Base-by-base conservation (phyloP, 83 land plant species). In the Diphasiastrum complanatum region DNA sequence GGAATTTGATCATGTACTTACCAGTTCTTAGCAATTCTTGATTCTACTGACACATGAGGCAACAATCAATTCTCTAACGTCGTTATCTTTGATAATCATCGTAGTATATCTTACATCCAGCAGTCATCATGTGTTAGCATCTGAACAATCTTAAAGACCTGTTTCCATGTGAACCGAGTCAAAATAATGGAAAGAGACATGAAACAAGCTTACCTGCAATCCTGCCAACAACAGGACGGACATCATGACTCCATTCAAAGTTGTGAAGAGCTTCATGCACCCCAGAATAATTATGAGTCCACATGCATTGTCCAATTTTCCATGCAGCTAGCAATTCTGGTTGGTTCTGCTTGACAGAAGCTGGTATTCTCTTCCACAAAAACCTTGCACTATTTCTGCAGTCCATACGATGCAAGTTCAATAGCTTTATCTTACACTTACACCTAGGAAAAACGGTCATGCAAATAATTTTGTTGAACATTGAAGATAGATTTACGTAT, bases 321-420 rank as follows among this genome's bases (percentile, higher is more conserved):
- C 97, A 91, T 2, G 61, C 85, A 4, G 86, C 89, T 30, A 57
- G 78, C 38, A 85, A 35, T 49, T 91, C 97, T 5, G 83, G 90
- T 43, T 66, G 66, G 66, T 65, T 68, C 50, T 91, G 87, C 53
- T 88, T 91, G 11, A 83, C 60, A 5, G 69, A 71, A 4, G 36
- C 23, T 24, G 97, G 87, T 10, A 83, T 77, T 10, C 85, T 78
- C 49, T 88, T 91, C 97, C 97, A 91, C 36, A 91, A 61, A 73
- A 87, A 91, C 52, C 97, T 79, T 33, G 97, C 97, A 63, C 83
- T 87, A 52, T 91, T 83, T 47, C 97, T 91, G 85, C 47, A 50
- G 29, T 6, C n/a, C 33, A 69, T 30, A 25, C 61, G 25, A 1
- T 56, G 33, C 11, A 23, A 25, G 52, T 51, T 1, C 8, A 63